phyloP scores from a whole-genome alignment of 441 rosid species.

The Erodium moschatum region DNA sequence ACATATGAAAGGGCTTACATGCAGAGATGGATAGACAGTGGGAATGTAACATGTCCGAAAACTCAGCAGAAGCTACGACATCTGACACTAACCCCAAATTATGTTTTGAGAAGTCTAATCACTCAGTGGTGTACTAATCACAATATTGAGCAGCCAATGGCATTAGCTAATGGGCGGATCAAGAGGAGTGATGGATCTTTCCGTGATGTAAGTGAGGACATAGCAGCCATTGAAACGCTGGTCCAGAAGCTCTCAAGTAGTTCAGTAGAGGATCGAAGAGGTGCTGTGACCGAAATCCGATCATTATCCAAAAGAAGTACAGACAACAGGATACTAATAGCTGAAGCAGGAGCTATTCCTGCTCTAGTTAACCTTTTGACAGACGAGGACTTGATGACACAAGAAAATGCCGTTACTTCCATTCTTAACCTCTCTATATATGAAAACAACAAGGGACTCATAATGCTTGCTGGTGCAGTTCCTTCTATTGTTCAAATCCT shows the following conservation, averaged over 20 bases:
- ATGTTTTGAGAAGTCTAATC: constrained; percentile 75
- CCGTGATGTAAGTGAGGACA: constrained; percentile 57
- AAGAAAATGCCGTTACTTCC: constrained; percentile 77
- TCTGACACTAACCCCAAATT: constrained; percentile 70
- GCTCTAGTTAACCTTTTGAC: constrained; percentile 58
- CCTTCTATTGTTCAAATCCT: constrained; percentile 80
- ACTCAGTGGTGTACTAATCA: constrained; percentile 69
- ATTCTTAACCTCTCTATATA: constrained; percentile 80
- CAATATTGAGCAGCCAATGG: constrained; percentile 64
- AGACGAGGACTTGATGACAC: constrained; percentile 42
- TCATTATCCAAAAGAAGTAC: constrained; percentile 76
- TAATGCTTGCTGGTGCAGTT: constrained; percentile 82
- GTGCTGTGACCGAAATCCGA: constrained; percentile 60
- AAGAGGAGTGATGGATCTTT: constrained; percentile 57
- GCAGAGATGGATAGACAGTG: constrained; percentile 91
- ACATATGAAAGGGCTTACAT: constrained; percentile 94
- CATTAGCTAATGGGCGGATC: constrained; percentile 44
- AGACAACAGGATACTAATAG: constrained; percentile 70
- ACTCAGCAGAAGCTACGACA: constrained; percentile 85
- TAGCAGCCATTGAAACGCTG: constrained; percentile 58
- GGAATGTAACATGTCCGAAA: constrained; percentile 79
- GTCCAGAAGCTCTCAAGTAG: constrained; percentile 57
- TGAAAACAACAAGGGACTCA: constrained; percentile 62
- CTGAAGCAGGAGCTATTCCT: constrained; percentile 82
- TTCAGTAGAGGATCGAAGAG: constrained; percentile 44